Conservation (phyloP, 106 monocot species). For the Alisma plantagoaquatica region DNA sequence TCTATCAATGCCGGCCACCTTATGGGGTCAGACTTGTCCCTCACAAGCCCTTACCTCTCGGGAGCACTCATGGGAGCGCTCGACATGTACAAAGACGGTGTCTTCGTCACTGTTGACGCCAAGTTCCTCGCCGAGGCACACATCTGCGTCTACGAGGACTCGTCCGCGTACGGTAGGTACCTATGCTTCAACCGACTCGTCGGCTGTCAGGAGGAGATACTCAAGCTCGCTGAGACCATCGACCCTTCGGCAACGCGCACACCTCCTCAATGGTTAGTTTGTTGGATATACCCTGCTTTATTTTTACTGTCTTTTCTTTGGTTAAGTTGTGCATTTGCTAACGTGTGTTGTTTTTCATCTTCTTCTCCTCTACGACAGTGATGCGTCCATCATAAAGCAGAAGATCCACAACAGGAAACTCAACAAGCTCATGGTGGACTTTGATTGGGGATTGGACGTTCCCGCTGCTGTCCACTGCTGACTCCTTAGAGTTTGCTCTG, state of each 20-base stretch:
- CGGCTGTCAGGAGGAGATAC: not conserved
- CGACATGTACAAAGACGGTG: constrained; percentile 77
- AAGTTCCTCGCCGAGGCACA: constrained; percentile 62
- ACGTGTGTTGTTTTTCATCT: not conserved
- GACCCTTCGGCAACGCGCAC: not conserved
- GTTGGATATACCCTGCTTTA: not conserved
- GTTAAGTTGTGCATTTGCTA: not conserved
- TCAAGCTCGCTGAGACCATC: not conserved
- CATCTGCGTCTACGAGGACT: constrained; percentile 41
- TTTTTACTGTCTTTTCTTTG: not conserved
- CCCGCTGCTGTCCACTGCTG: too few species aligned
- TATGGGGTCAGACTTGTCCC: constrained; percentile 29
- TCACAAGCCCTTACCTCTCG: constrained; percentile 37
- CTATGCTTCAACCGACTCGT: not conserved
- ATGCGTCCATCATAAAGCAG: constrained; percentile 39
- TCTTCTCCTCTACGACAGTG: constrained; percentile 25
- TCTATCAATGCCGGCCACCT: constrained; percentile 56
- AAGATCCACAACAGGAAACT: constrained; percentile 58
- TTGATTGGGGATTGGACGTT: constrained; percentile 9
- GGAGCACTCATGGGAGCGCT: constrained; percentile 63
- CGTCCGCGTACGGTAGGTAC: constrained; percentile 22
- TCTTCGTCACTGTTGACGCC: constrained; percentile 59
- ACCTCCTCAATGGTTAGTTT: too few species aligned
- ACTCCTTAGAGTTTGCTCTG: too few species aligned
- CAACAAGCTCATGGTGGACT: constrained; percentile 52